These are phyloP conservation scores for Kazachstania taianensis DNA, from an alignment of 805 yeast genomes.

Conservation along the genomic window DNA sequence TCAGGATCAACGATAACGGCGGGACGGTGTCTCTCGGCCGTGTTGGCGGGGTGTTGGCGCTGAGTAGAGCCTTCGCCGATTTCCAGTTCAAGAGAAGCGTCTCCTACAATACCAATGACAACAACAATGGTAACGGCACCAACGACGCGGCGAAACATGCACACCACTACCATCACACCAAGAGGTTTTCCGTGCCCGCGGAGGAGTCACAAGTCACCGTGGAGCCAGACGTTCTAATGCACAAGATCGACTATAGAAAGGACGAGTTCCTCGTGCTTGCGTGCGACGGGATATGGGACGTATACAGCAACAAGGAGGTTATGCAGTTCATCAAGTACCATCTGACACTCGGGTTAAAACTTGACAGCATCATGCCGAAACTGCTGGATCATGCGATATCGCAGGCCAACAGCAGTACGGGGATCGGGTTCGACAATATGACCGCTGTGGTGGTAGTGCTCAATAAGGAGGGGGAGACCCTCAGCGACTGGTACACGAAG, in stretches of 20 bases:
- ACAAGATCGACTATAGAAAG: slow-evolving; percentile 31
- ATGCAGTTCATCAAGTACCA: slow-evolving; percentile 46
- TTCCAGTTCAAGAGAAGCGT: slow-evolving; percentile 41
- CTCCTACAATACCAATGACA: slow-evolving; percentile 7
- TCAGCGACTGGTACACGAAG: slow-evolving; percentile 49
- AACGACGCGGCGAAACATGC: slow-evolving; percentile 1
- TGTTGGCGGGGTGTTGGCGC: slow-evolving; percentile 90
- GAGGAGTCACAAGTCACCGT: slow-evolving; percentile 74
- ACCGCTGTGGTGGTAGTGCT: slow-evolving; percentile 59
- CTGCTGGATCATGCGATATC: slow-evolving; percentile 56
- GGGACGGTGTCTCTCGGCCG: slow-evolving; percentile 89
- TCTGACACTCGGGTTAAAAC: slow-evolving; percentile 44
- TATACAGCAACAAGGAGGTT: slow-evolving; percentile 47
- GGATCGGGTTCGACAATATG: slow-evolving; percentile 79
- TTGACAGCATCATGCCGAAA: slow-evolving; percentile 49
- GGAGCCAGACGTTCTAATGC: slow-evolving; percentile 64
- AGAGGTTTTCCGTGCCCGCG: slow-evolving; percentile 29
- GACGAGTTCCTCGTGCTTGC: slow-evolving; percentile 69
- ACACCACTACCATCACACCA: slow-evolving; percentile 1
- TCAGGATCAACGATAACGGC: slow-evolving; percentile 86
- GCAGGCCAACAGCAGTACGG: slow-evolving; percentile 64
- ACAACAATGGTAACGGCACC: slow-evolving; percentile 9
- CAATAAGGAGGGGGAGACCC: slow-evolving; percentile 35
- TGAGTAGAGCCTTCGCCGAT: slow-evolving; percentile 85
- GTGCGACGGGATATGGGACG: slow-evolving; percentile 82